Evolutionary conservation across 106 monocot species (phyloP).

Genomic region (Allium cepa): DNA sequence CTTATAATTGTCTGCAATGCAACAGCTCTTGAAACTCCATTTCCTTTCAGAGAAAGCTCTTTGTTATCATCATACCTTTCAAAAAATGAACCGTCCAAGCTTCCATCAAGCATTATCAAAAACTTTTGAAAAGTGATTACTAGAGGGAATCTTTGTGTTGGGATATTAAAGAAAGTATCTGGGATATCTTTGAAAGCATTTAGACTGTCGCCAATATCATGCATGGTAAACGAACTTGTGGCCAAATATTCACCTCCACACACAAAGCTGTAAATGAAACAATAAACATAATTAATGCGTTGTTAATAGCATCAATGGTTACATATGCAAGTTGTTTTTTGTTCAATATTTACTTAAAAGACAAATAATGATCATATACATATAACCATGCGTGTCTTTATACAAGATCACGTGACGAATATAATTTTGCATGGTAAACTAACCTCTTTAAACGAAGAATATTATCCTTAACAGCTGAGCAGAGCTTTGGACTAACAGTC

Average conservation of each 20-base stretch:
- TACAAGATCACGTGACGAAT: too few relatives aligned
- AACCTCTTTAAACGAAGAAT: constrained; percentile 27
- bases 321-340: neutral
- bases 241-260: constrained; percentile 1
- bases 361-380: neutral
- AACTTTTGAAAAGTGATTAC: constrained; percentile 54
- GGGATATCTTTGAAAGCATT: constrained; percentile 40
- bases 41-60: constrained; percentile 2
- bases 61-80: constrained; percentile 24
- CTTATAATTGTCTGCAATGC: constrained; percentile 29
- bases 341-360: neutral
- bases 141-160: constrained; percentile 34
- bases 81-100: constrained; percentile 39
- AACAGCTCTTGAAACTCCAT: constrained; percentile 18
- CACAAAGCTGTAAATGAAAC: neutral
- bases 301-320: neutral
- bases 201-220: constrained; percentile 28
- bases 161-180: constrained; percentile 30
- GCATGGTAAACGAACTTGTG: constrained; percentile 14
- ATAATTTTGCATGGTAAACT: too few relatives aligned
- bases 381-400: neutral
- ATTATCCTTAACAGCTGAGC: constrained; percentile 27
- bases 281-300: neutral
- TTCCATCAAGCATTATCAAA: constrained; percentile 72
- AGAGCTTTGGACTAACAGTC: constrained; percentile 37